phyloP scores from a whole-genome alignment of 164 flowering plant species.

The Akebia trifoliata region DNA sequence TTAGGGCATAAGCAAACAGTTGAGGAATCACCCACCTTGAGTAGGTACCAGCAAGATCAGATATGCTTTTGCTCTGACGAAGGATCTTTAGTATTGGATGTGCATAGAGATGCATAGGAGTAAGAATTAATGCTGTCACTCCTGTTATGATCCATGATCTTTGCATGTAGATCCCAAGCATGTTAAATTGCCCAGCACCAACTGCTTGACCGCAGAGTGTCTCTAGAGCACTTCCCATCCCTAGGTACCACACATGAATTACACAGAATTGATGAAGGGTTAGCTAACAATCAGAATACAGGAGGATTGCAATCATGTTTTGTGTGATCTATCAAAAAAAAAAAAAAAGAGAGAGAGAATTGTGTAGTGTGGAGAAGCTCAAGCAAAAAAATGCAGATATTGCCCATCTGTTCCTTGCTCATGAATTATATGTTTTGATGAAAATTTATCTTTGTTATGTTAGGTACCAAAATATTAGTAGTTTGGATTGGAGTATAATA shows the following conservation, averaged over 20 bases:
- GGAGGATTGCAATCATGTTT: no score
- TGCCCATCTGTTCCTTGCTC: no score
- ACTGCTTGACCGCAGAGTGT: constrained; percentile 47
- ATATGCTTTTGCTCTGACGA: constrained; percentile 22
- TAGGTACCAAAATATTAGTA: no score
- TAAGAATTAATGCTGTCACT: constrained; percentile 21
- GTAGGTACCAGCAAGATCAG: constrained; percentile 34
- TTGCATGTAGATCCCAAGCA: constrained; percentile 41
- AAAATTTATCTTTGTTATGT: no score
- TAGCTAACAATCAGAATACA: no score
- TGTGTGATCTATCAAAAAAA: no score
- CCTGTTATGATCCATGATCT: constrained; percentile 38
- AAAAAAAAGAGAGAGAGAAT: no score
- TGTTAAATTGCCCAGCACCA: constrained; percentile 35
- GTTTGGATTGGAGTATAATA: no score
- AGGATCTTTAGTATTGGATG: constrained; percentile 33
- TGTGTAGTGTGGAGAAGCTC: no score
- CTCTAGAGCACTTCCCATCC: constrained; percentile 47
- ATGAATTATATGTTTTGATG: no score
- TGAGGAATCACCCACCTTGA: constrained; percentile 39
- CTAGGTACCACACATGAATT: constrained; percentile 28
- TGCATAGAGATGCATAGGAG: constrained; percentile 36
- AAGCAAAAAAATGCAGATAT: no score
- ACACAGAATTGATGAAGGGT: background rate
- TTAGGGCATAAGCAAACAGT: constrained; percentile 37